A percentile compares a stretch with the other conserved stretches of the same genome.
phyloP scores from a whole-genome alignment of 768 basidiomycete genomes.

The Cyathus striatus region DNA sequence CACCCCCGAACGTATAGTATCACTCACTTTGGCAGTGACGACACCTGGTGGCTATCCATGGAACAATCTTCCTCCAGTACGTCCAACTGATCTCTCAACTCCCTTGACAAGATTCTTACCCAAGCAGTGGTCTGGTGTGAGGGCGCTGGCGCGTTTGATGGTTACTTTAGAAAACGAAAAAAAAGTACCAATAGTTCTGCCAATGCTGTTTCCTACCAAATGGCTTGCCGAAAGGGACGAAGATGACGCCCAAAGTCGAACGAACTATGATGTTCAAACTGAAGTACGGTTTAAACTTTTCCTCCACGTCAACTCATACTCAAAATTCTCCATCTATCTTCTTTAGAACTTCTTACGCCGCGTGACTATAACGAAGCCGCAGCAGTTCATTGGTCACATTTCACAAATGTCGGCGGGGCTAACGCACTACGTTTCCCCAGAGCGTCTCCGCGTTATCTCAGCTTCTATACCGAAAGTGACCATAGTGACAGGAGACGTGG shows the following conservation, averaged over 20 bases:
- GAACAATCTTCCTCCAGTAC: conserved; percentile 62
- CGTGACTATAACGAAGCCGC: conserved; percentile 48
- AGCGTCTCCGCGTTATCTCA: conserved; percentile 44
- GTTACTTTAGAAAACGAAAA: conserved; percentile 40
- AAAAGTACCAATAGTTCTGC: conserved; percentile 45
- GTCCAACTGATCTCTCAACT: conserved; percentile 9
- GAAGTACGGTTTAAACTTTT: conserved; percentile 32
- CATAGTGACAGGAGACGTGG: conserved; percentile 66
- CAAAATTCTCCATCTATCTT: neutral
- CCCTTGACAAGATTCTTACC: neutral
- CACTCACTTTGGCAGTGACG: conserved; percentile 65
- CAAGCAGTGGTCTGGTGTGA: conserved; percentile 33
- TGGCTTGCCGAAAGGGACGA: conserved; percentile 58
- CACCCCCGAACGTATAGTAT: conserved; percentile 62
- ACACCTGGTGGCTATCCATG: conserved; percentile 56
- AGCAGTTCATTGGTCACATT: conserved; percentile 53
- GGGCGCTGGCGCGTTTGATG: conserved; percentile 25
- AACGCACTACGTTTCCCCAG: conserved; percentile 53
- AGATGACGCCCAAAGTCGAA: conserved; percentile 50
- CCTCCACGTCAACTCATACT: neutral
- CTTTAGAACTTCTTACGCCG: conserved; percentile 41
- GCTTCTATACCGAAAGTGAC: conserved; percentile 57
- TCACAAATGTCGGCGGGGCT: conserved; percentile 71
- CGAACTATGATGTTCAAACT: conserved; percentile 56
- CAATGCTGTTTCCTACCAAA: conserved; percentile 53